Conservation (phyloP, 352 stramenopile genomes). For the Thraustotheca clavata region DNA sequence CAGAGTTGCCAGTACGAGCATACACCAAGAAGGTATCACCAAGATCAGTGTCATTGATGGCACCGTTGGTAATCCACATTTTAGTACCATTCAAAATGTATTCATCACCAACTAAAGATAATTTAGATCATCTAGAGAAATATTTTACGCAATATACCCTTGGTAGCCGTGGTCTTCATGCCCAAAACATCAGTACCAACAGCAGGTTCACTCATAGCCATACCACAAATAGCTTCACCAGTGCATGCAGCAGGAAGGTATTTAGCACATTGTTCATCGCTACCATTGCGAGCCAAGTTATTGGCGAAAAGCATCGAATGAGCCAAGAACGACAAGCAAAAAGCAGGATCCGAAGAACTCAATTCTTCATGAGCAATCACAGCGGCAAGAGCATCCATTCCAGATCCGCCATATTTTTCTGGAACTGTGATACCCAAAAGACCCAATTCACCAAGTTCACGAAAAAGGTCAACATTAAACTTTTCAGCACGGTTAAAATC, state of each 20-base stretch:
- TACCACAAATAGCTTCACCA: slow-evolving; percentile 94
- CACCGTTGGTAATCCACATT: slow-evolving; percentile 99
- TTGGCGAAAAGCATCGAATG: slow-evolving; percentile 94
- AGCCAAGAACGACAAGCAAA: slow-evolving; percentile 96
- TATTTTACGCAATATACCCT: slow-evolving; percentile 42
- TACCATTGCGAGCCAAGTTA: slow-evolving; percentile 88
- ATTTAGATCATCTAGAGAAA: slow-evolving; percentile 2
- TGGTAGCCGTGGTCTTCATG: slow-evolving; percentile 92
- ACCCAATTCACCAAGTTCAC: slow-evolving; percentile 91
- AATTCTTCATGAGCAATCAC: slow-evolving; percentile 95
- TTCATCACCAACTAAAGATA: slow-evolving; percentile 42
- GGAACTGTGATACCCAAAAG: slow-evolving; percentile 94
- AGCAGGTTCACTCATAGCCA: slow-evolving; percentile 98
- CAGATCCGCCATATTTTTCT: slow-evolving; percentile 94
- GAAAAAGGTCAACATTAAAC: slow-evolving; percentile 96
- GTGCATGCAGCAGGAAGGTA: slow-evolving; percentile 89
- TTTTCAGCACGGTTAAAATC: slow-evolving; percentile 94
- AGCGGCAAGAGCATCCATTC: slow-evolving; percentile 92
- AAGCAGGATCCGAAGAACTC: slow-evolving; percentile 95
- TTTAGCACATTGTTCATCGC: slow-evolving; percentile 74
- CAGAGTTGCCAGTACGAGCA: slow-evolving; percentile 87
- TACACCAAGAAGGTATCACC: slow-evolving; percentile 98
- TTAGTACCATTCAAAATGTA: slow-evolving; percentile 88
- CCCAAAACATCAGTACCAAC: slow-evolving; percentile 92
- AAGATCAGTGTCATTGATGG: slow-evolving; percentile 90